Percentiles rank a stretch among this genome's conserved stretches.
Conservation (phyloP, 2,329 filamentous ascomycete species). For the Phoma sp. region DNA sequence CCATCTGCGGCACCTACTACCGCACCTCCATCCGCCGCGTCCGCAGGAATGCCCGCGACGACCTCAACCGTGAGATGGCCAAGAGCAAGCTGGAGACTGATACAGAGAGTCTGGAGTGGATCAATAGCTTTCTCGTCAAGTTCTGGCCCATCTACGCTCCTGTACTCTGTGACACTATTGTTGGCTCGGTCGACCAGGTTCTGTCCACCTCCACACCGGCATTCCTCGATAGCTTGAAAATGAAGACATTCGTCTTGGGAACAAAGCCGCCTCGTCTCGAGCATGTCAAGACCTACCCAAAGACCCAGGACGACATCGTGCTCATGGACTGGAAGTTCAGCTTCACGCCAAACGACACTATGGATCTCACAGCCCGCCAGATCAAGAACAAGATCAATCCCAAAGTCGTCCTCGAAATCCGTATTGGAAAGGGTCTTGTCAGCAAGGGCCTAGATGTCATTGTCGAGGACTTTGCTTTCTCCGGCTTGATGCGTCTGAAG, state of each 20-base stretch:
- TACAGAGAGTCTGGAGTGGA: conserved; percentile 94
- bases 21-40: conserved; percentile 92
- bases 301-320: conserved; percentile 91
- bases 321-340: conserved; percentile 99
- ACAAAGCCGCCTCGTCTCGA: conserved; percentile 95
- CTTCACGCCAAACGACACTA: conserved; percentile 93
- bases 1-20: conserved; percentile 91
- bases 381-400: conserved; percentile 96
- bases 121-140: conserved; percentile 97
- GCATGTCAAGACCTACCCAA: conserved; percentile 97
- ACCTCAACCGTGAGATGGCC: conserved; percentile 85
- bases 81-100: conserved; percentile 89
- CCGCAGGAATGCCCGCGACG: conserved; percentile 93
- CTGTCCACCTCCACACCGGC: conserved; percentile 88
- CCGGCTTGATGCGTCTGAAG: conserved; percentile 94
- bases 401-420: conserved; percentile 92
- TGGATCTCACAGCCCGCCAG: conserved; percentile 88
- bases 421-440: conserved; percentile 93
- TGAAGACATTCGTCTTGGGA: conserved; percentile 92
- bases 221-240: conserved; percentile 90
- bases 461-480: conserved; percentile 96
- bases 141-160: conserved; percentile 99
- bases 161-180: conserved; percentile 87
- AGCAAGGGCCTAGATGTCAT: conserved; percentile 98
- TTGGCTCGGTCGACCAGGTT: conserved; percentile 94